Evolutionary conservation across 768 basidiomycete species (phyloP), one percentile per base, ranked within the genome.

Genomic region (Pleurotus platypus): DNA sequence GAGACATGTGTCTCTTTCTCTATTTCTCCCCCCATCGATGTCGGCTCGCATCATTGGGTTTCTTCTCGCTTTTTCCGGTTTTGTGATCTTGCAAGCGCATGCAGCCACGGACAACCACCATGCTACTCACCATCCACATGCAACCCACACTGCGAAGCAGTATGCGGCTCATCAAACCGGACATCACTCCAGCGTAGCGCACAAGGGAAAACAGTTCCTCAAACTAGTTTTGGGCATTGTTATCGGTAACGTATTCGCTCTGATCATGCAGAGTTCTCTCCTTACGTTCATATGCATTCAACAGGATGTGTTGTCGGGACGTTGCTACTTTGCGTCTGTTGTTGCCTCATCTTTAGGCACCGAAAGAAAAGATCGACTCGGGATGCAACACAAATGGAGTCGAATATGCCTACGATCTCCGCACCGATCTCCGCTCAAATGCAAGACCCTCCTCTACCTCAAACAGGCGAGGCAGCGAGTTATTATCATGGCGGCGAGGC

Each of bases 171-270:
- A 26, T 13, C 49, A 50, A n/a, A 16, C 51, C 2, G 40, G 18
- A 22, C 38, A 38, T 37, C 51, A 24, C 39, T 53, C 51, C 11
- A 20, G 37, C 18, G 51, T 30, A 0, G 51, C 51, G 16, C 51
- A 53, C 13, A n/a, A 22, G 24, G 51, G 51, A 26, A 53, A 53
- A 39, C 51, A 53, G 38, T 42, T 53, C 51, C 51, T 53, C 51
- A 53, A 53, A 35, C 13, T 53, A 7, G 22, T 53, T 15, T 18
- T 53, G 16, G 51, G 51, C 16, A 53, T 53, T 24, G 51, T 53
- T 16, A n/a, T 53, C 18, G 51, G 51, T 53, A 27, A 39, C 40
- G 46, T 40, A 37, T 5, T 7, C 20, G n/a, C 16, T 37, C 49
- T 35, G 13, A 8, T 35, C n/a, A 9, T 1, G 9, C 13, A 11